Evolutionary conservation across 495 filamentous ascomycete genomes (phyloP).

Genomic region (Penicillium goetzii): DNA sequence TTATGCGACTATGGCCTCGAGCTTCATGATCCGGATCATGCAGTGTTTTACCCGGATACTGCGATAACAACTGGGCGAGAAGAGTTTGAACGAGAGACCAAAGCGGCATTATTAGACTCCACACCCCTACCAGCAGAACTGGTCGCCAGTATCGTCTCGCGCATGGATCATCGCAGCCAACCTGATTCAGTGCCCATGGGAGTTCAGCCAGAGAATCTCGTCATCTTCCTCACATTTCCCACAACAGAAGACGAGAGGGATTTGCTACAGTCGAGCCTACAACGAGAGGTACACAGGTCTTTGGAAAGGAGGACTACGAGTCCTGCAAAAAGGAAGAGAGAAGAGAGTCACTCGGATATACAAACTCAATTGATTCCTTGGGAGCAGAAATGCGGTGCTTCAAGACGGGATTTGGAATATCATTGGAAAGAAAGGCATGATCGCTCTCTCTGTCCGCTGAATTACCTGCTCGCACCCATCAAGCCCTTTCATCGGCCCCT

Average conservation of each 20-base stretch:
- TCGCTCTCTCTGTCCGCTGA: conserved; percentile 3
- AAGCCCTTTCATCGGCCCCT: neutral
- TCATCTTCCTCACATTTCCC: conserved; percentile 16
- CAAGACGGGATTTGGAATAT: conserved; percentile 15
- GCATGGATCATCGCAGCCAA: neutral
- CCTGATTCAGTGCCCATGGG: neutral
- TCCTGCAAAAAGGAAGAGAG: neutral
- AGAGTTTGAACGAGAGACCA: neutral
- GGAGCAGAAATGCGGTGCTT: neutral
- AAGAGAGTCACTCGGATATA: neutral
- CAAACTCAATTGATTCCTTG: conserved; percentile 13
- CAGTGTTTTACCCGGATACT: conserved; percentile 6
- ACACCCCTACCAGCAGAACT: conserved; percentile 9
- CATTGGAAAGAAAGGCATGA: conserved; percentile 10
- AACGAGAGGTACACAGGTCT: neutral
- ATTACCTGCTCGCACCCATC: conserved; percentile 3
- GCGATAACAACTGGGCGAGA: conserved; percentile 1
- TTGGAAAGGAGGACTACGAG: neutral
- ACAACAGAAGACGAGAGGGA: conserved; percentile 10
- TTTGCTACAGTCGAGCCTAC: neutral
- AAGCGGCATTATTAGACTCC: neutral
- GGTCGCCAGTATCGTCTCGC: neutral
- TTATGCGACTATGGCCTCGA: conserved; percentile 15
- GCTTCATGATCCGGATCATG: conserved; percentile 19
- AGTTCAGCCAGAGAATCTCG: neutral